phyloP scores from a whole-genome alignment of 2,329 filamentous ascomycete genomes.

The Boeremia lycopersici region DNA sequence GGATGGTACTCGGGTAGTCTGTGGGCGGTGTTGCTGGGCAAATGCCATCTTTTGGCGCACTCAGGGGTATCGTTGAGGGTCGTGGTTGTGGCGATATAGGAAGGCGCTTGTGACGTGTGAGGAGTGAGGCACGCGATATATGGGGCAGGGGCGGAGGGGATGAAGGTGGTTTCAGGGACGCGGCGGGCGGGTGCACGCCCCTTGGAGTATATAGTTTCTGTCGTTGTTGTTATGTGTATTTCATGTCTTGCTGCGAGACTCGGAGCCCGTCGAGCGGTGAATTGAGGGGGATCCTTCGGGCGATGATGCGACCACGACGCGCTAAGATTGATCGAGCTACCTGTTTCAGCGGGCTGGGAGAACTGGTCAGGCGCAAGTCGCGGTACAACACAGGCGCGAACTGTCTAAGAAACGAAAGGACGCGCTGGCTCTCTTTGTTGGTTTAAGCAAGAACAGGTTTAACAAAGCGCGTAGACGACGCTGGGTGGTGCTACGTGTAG shows the following conservation, averaged over 20 bases:
- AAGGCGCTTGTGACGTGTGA: constrained; percentile 14
- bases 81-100: constrained; percentile 18
- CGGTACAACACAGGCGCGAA: constrained; percentile 17
- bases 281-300: constrained; percentile 22
- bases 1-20: constrained; percentile 42
- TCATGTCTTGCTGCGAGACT: constrained; percentile 30
- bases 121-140: constrained; percentile 26
- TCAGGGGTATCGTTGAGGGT: constrained; percentile 8
- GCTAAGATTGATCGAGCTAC: constrained; percentile 28
- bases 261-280: constrained; percentile 22
- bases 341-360: constrained; percentile 20
- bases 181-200: constrained; percentile 12
- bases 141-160: constrained; percentile 14
- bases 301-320: constrained; percentile 30
- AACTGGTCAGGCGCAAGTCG: constrained; percentile 26
- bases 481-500: constrained; percentile 6
- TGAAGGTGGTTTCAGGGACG: neutral
- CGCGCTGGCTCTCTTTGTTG: constrained; percentile 3
- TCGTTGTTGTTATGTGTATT: constrained; percentile 20
- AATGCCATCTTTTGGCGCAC: constrained; percentile 43
- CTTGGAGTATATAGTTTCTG: constrained; percentile 10
- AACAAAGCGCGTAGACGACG: neutral
- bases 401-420: neutral
- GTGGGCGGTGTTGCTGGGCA: constrained; percentile 47
- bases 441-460: neutral